phyloP scores from a whole-genome alignment of 75 land plant species.

The Pinus taeda region DNA sequence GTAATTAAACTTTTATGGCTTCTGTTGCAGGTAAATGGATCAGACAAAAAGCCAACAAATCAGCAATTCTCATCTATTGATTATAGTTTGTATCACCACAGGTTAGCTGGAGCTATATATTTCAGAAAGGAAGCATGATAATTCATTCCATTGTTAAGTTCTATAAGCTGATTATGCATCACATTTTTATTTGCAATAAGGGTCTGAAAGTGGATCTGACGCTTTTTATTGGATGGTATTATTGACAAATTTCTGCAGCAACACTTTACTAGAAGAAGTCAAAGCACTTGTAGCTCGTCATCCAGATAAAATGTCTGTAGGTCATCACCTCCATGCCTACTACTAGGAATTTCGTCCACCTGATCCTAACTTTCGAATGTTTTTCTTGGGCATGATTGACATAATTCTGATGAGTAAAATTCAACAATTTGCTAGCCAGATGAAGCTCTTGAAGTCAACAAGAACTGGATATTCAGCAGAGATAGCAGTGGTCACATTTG shows the following conservation, averaged over 20 bases:
- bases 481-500: slow-evolving; percentile 65
- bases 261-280: slow-evolving; percentile 56
- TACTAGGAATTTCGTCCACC: background rate
- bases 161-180: background rate
- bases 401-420: background rate
- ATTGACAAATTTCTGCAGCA: slow-evolving; percentile 40
- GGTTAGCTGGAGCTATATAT: slow-evolving; percentile 7
- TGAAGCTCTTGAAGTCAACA: slow-evolving; percentile 38
- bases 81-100: slow-evolving; percentile 9
- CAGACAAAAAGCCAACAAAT: background rate
- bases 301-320: slow-evolving; percentile 57
- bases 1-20: too few relatives aligned
- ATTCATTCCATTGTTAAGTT: background rate
- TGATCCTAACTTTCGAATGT: background rate
- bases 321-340: slow-evolving; percentile 1
- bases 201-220: background rate
- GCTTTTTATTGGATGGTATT: background rate
- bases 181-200: slow-evolving; percentile 3
- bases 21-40: slow-evolving; percentile 1
- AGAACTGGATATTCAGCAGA: slow-evolving; percentile 67
- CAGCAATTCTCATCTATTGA: background rate
- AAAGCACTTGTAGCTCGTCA: slow-evolving; percentile 67
- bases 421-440: slow-evolving; percentile 20
- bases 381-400: slow-evolving; percentile 7
- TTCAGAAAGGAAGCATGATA: background rate